Evolutionary conservation across 768 basidiomycete species (phyloP).

Genomic region (Pleurotus djamor): DNA sequence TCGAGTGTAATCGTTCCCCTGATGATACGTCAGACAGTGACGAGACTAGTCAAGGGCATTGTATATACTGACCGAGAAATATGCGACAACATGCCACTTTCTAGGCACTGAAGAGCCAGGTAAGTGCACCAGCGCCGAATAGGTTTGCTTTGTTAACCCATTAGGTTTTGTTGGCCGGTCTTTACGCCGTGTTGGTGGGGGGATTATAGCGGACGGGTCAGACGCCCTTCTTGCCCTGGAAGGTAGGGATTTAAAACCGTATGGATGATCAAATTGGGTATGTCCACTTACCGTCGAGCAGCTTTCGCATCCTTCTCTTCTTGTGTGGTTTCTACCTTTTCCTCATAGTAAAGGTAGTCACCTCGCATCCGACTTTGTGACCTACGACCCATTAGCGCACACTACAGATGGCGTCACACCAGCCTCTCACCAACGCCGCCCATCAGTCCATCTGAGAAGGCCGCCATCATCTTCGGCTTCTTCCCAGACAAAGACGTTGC

Average conservation of each 20-base stretch:
- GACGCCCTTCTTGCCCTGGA: slow-evolving; percentile 43
- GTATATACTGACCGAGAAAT: slow-evolving; percentile 60
- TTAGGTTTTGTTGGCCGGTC: slow-evolving; percentile 58
- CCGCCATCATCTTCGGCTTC: slow-evolving; percentile 53
- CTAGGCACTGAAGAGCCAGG: slow-evolving; percentile 38
- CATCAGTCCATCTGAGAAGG: slow-evolving; percentile 63
- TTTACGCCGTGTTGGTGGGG: slow-evolving; percentile 48
- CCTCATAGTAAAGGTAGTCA: slow-evolving; percentile 64
- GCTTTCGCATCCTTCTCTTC: slow-evolving; percentile 62
- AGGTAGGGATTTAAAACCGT: not conserved
- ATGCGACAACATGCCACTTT: slow-evolving; percentile 74
- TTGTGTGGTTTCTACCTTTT: slow-evolving; percentile 57
- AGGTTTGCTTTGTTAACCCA: slow-evolving; percentile 65
- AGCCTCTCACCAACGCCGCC: slow-evolving; percentile 47
- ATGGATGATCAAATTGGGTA: not conserved
- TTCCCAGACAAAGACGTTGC: slow-evolving; percentile 68
- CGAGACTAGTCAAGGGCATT: not conserved
- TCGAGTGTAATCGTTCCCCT: slow-evolving; percentile 69
- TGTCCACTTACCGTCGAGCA: slow-evolving; percentile 42
- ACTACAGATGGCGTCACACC: not conserved
- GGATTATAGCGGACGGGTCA: slow-evolving; percentile 39
- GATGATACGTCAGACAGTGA: slow-evolving; percentile 2
- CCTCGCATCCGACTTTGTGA: slow-evolving; percentile 67
- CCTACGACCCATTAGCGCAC: slow-evolving; percentile 26
- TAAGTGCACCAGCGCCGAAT: slow-evolving; percentile 53